Evolutionary conservation across 2,329 filamentous ascomycete species (phyloP).

Genomic region (Hypoxylon sp.): DNA sequence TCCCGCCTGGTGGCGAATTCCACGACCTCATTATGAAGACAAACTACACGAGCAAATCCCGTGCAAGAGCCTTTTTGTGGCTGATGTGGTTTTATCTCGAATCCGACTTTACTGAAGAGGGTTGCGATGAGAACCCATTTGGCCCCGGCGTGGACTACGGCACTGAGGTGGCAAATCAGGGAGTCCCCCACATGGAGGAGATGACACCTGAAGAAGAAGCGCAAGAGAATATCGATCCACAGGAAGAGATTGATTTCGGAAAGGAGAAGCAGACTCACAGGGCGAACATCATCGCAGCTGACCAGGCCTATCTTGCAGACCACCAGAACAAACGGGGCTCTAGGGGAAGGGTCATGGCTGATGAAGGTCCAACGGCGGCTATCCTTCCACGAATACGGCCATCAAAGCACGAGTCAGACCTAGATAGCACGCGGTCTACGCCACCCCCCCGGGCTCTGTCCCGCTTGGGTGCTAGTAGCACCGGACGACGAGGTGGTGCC

Average conservation of each 20-base stretch:
- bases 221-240: constrained; percentile 81
- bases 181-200: constrained; percentile 76
- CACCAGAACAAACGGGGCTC: constrained; percentile 71
- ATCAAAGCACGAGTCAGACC: constrained; percentile 72
- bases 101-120: constrained; percentile 91
- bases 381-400: constrained; percentile 75
- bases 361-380: constrained; percentile 68
- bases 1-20: constrained; percentile 87
- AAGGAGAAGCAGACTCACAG: constrained; percentile 77
- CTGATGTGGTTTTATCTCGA: constrained; percentile 99
- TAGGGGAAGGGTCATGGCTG: constrained; percentile 57
- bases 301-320: constrained; percentile 77
- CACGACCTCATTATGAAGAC: constrained; percentile 97
- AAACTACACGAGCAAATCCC: constrained; percentile 83
- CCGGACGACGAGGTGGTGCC: constrained; percentile 61
- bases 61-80: constrained; percentile 93
- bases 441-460: constrained; percentile 63
- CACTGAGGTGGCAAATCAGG: constrained; percentile 75
- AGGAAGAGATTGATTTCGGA: constrained; percentile 59
- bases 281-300: constrained; percentile 81
- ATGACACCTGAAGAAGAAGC: constrained; percentile 77
- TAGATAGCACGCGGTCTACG: constrained; percentile 68
- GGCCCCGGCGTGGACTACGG: constrained; percentile 78
- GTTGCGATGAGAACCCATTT: constrained; percentile 91
- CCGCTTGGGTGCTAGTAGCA: constrained; percentile 57